Evolutionary conservation across 306 rosid species (phyloP).

Genomic region (Vigna nakashimae): DNA sequence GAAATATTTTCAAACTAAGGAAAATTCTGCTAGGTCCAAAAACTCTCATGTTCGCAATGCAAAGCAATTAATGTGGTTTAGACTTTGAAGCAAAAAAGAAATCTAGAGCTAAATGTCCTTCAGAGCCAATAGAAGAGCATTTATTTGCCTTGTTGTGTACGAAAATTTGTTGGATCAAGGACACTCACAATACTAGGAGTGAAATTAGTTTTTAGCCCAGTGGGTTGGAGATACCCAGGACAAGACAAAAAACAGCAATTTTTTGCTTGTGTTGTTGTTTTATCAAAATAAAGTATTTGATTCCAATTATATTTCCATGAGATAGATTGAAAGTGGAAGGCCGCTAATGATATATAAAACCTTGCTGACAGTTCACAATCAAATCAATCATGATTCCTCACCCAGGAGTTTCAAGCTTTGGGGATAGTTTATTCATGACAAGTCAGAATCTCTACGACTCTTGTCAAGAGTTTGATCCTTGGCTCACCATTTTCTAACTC

Average conservation of each 20-base stretch:
- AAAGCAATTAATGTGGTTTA: conserved; percentile 32
- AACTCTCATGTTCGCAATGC: background rate
- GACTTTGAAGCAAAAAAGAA: conserved; percentile 18
- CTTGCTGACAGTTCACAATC: conserved; percentile 5
- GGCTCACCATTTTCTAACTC: background rate
- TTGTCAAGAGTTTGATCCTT: background rate
- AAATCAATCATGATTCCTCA: conserved; percentile 15
- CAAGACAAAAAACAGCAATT: background rate
- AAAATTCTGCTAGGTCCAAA: conserved; percentile 21
- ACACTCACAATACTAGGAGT: no score
- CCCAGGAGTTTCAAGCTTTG: background rate
- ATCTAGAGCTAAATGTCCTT: background rate
- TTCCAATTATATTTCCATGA: conserved; percentile 12
- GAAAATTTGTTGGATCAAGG: no score
- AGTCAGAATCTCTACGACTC: background rate
- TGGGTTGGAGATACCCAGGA: no score
- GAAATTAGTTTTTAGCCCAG: no score
- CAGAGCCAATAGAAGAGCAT: conserved; percentile 27
- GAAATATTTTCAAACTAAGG: conserved; percentile 33
- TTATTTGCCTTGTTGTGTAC: background rate
- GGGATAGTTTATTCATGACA: conserved; percentile 5
- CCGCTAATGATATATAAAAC: conserved; percentile 1
- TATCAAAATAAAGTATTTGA: conserved; percentile 29
- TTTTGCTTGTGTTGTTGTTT: conserved; percentile 4
- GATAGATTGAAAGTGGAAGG: background rate